Evolutionary conservation across 83 land plant genomes (phyloP).

Genomic region (Thuja plicata): DNA sequence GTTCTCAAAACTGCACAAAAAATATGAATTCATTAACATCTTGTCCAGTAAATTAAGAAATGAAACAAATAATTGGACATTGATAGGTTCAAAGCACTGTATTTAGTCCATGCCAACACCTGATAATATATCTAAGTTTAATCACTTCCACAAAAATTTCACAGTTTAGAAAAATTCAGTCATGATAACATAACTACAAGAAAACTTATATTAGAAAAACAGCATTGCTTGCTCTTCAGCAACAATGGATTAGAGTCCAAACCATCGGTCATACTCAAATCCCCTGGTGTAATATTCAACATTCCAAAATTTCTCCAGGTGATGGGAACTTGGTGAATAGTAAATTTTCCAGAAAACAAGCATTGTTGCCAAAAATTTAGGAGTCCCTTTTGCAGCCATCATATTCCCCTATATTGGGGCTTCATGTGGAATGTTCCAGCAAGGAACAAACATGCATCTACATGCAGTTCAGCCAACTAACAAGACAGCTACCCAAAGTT

Average conservation of each 20-base stretch:
- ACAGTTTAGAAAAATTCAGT: neutral
- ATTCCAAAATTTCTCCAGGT: neutral
- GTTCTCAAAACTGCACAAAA: constrained; percentile 64
- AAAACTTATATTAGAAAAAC: neutral
- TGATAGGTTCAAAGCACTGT: neutral
- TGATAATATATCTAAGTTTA: neutral
- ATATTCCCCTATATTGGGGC: neutral
- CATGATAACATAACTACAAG: neutral
- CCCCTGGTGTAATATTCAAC: neutral
- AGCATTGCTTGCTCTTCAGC: neutral
- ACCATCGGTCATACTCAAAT: neutral
- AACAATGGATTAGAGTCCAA: neutral
- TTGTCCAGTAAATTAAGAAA: neutral
- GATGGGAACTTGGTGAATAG: neutral
- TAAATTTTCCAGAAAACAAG: neutral
- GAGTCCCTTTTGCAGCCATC: neutral
- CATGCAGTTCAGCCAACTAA: neutral
- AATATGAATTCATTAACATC: neutral
- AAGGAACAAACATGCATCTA: neutral
- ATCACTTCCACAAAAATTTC: neutral
- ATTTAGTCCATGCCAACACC: neutral
- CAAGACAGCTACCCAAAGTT: neutral
- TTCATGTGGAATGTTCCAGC: neutral
- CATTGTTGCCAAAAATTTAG: neutral
- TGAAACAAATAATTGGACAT: neutral